Evolutionary conservation across 805 yeast species (phyloP), one percentile per base, ranked within the genome.

Genomic region (Komagataella mondaviorum): DNA sequence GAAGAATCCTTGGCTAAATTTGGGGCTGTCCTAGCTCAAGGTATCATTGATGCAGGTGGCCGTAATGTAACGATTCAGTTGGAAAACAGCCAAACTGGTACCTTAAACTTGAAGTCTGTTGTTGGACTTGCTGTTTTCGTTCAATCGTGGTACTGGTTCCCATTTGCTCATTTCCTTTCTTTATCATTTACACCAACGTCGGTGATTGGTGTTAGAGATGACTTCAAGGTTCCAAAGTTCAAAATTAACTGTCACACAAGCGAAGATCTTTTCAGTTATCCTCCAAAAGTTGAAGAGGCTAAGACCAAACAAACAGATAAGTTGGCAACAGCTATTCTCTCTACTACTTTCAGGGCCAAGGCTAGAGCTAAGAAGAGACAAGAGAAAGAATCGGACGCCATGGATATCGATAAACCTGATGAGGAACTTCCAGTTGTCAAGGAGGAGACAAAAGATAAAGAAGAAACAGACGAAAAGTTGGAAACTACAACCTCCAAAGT

Each of bases 101-200:
- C 96, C 18, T 76, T 93, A 57, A 91, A 93, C 68, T 81, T 84
- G 63, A 85, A 86, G 66, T 93, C 96, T 0, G 83, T 93, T 60
- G 95, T 90, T 52, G 99, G 99, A 45, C 71, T 93, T 57, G 81
- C 93, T 0, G 78, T 93, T 54, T 93, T 93, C 64, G 72, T 85
- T 8, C 99, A 93, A 71, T 87, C 86, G 63, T 93, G 99, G 99
- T 88, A 89, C 69, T 93, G 99, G 99, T 93, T 83, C 80, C 99
- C 99, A 54, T 76, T 90, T 53, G 80, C 97, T 1, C 98, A 93
- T 68, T 93, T 93, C 71, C 71, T 93, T 60, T 83, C 95, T 17
- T 76, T 93, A 57, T 88, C 97, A 43, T 90, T 90, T 69, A 78
- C 93, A 6, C 96, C 99, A 51, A 93, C 98, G 2, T 80, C 95